Evolutionary conservation across 164 flowering plant genomes (phyloP).

Genomic region (Tinospora cordifolia): DNA sequence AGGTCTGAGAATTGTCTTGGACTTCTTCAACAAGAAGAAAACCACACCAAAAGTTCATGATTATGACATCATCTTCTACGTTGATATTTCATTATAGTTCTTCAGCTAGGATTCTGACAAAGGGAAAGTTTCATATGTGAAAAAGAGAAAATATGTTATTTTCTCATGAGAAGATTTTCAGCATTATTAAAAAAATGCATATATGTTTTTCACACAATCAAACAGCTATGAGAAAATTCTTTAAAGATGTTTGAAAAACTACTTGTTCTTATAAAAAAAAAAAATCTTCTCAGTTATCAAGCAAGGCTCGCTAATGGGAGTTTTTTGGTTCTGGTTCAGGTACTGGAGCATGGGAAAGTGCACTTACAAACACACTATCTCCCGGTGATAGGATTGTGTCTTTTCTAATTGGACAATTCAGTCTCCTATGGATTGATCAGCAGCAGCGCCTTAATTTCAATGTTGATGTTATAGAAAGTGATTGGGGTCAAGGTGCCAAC

Average conservation of each 20-base stretch:
- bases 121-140: too few relatives aligned
- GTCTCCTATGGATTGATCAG: constrained; percentile 96
- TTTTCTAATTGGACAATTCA: constrained; percentile 91
- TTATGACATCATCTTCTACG: too few relatives aligned
- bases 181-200: too few relatives aligned
- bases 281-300: too few relatives aligned
- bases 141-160: too few relatives aligned
- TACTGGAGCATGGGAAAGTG: constrained; percentile 99
- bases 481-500: constrained; percentile 92
- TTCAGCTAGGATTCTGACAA: not conserved
- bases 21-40: not conserved
- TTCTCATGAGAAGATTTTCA: too few relatives aligned
- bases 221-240: too few relatives aligned
- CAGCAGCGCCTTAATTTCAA: constrained; percentile 88
- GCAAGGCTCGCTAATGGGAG: not conserved
- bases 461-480: constrained; percentile 92
- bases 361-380: constrained; percentile 86
- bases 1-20: not conserved
- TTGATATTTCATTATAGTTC: not conserved
- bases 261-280: too few relatives aligned
- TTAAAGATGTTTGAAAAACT: too few relatives aligned
- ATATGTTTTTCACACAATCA: too few relatives aligned
- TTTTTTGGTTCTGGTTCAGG: constrained; percentile 33
- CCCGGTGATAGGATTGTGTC: constrained; percentile 87
- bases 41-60: too few relatives aligned